Conservation (phyloP, 441 rosid species). For the Mallotus repandus region DNA sequence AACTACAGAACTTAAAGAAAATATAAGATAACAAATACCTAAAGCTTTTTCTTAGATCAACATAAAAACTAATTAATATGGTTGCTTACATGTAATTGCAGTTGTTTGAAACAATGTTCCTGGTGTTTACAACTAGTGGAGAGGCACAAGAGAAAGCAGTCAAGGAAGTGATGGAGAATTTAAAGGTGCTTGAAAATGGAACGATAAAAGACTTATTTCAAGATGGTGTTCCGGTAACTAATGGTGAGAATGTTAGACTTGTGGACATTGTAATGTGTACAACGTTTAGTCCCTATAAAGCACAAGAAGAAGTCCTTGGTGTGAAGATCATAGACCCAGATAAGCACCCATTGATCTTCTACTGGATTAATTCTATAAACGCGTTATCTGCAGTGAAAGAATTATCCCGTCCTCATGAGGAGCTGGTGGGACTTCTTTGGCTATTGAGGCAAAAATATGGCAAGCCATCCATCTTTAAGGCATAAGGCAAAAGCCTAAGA, state of each 20-base stretch:
- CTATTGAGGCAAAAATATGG: too few relatives aligned
- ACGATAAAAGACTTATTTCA: slow-evolving; percentile 24
- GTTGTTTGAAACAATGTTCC: slow-evolving; percentile 23
- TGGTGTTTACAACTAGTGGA: slow-evolving; percentile 26
- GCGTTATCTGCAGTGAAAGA: too few relatives aligned
- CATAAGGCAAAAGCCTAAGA: too few relatives aligned
- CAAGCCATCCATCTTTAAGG: too few relatives aligned
- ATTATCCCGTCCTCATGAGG: too few relatives aligned
- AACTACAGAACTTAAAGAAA: too few relatives aligned
- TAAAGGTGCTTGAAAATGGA: slow-evolving; percentile 43
- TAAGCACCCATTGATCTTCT: too few relatives aligned
- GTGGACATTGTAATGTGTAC: slow-evolving; percentile 29
- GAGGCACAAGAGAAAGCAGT: slow-evolving; percentile 36
- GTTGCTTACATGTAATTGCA: slow-evolving; percentile 6
- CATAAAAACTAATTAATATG: not conserved
- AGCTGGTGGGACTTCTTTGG: too few relatives aligned
- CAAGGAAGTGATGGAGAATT: slow-evolving; percentile 32
- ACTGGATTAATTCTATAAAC: too few relatives aligned
- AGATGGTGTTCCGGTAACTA: not conserved
- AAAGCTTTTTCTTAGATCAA: not conserved
- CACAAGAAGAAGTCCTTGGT: slow-evolving; percentile 34
- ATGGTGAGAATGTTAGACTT: not conserved
- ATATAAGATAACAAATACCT: too few relatives aligned
- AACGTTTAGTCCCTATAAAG: slow-evolving; percentile 26
- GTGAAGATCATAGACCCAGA: slow-evolving; percentile 26